Base-by-base conservation (phyloP, 148 eudicot species). In the Vaccinium macrocarpon region DNA sequence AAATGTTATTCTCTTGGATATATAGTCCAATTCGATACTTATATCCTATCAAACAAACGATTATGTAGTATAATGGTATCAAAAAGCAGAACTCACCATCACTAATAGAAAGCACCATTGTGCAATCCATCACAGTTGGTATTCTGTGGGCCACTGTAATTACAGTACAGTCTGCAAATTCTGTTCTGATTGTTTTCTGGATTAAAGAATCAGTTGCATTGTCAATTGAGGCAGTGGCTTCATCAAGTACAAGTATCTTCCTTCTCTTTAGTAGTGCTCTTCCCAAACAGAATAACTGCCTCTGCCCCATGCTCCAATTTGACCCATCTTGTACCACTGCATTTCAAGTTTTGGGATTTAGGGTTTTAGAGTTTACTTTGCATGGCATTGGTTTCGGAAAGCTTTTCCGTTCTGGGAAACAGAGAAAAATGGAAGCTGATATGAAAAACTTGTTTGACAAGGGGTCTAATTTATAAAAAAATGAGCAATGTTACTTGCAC, bases 211-310 rank as follows among this genome's bases (percentile, higher is more conserved):
- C 94, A 2, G 94, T 90, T 23, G 90, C 83, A 82, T 92, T 92
- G 85, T 92, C 94, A n/a, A 92, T 87, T 18, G 94, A 92, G 66
- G 94, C 93, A 25, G 94, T 92, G 51, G 94, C 94, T 88, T 92
- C 94, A 82, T 92, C 94, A 49, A 92, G 93, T 29, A 90, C 89
- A 55, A 92, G 74, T 48, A 92, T 88, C 83, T 87, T 89, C 66
- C 90, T 84, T 70, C 88, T 91, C 86, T 85, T 92, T 57, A 92
- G 49, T 25, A 92, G 77, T 11, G 93, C 94, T 73, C 93, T 64
- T 61, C 94, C 94, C 80, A 92, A 62, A 49, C 94, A 92, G 56
- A 91, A 91, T 49, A 92, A 66, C 38, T 92, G 93, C 23, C 93
- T 62, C 56, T 91, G 93, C 78, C 94, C 94, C 94, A 90, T 88